Conservation (phyloP, 768 basidiomycete species). For the Suillus clintonianus region DNA sequence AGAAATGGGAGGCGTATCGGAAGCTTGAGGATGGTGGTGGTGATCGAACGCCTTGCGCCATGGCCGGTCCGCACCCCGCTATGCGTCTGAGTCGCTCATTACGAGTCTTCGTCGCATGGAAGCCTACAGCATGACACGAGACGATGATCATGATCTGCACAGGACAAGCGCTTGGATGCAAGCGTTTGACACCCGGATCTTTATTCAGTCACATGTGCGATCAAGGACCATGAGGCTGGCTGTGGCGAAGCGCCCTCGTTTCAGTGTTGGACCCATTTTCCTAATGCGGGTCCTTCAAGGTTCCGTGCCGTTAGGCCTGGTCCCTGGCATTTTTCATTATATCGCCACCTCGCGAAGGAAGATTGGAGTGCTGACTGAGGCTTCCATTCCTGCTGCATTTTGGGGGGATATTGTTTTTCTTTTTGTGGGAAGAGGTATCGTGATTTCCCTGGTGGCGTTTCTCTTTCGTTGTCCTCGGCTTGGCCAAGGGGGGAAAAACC, state of each 20-base stretch:
- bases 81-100: constrained; percentile 52
- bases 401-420: background rate
- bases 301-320: background rate
- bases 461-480: background rate
- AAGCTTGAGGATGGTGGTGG: background rate
- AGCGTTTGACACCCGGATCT: background rate
- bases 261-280: background rate
- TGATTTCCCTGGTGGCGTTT: background rate
- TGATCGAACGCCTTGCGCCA: background rate
- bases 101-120: constrained; percentile 61
- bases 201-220: background rate
- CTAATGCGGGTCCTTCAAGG: background rate
- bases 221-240: background rate
- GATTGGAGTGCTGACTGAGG: background rate
- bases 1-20: constrained; percentile 45
- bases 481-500: background rate
- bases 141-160: background rate
- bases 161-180: background rate
- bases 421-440: background rate
- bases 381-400: background rate
- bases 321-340: background rate
- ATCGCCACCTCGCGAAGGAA: background rate
- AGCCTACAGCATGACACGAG: constrained; percentile 27
- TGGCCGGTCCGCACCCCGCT: constrained; percentile 9
- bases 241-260: constrained; percentile 1